phyloP scores from a whole-genome alignment of 2,329 filamentous ascomycete species.

The Trichoderma atrobrunneum region DNA sequence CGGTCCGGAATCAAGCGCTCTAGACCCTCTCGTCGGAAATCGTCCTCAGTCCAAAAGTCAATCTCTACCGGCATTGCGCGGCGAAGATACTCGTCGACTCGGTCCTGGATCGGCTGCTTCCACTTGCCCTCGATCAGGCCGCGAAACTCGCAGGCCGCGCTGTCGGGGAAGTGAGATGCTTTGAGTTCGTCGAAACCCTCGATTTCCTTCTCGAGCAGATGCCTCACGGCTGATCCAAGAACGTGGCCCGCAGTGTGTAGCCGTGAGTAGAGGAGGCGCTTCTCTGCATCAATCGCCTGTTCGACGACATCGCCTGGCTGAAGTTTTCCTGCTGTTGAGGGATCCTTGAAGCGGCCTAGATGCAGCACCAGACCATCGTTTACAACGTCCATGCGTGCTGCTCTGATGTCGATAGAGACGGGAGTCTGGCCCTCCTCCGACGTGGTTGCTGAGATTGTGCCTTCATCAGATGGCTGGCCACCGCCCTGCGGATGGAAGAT shows the following conservation, averaged over 20 bases:
- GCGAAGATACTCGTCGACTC: slow-evolving; percentile 57
- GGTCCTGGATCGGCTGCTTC: slow-evolving; percentile 60
- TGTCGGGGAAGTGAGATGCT: slow-evolving; percentile 68
- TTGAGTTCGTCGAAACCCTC: slow-evolving; percentile 63
- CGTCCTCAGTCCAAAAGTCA: slow-evolving; percentile 65
- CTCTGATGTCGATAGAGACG: slow-evolving; percentile 45
- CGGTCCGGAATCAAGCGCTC: slow-evolving; percentile 55
- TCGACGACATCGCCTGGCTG: slow-evolving; percentile 35
- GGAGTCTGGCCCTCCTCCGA: neutral
- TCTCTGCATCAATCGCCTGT: slow-evolving; percentile 59
- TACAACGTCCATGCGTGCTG: slow-evolving; percentile 54
- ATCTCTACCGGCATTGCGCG: slow-evolving; percentile 56
- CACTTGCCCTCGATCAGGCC: slow-evolving; percentile 63
- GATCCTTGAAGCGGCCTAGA: slow-evolving; percentile 54
- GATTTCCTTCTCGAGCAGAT: slow-evolving; percentile 52
- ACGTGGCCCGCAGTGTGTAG: slow-evolving; percentile 74
- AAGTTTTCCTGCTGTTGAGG: slow-evolving; percentile 33
- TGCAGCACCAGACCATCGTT: slow-evolving; percentile 60
- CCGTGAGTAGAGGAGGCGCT: slow-evolving; percentile 62
- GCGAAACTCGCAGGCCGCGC: slow-evolving; percentile 64
- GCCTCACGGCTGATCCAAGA: slow-evolving; percentile 64
- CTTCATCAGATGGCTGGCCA: slow-evolving; percentile 68
- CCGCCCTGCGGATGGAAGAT: slow-evolving; percentile 75
- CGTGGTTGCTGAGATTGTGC: slow-evolving; percentile 51
- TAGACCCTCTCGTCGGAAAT: slow-evolving; percentile 54